These are phyloP conservation scores for Polytrichum formosum DNA, from an alignment of 225 moss, liverwort and hornwort genomes.

Conservation along the genomic window DNA sequence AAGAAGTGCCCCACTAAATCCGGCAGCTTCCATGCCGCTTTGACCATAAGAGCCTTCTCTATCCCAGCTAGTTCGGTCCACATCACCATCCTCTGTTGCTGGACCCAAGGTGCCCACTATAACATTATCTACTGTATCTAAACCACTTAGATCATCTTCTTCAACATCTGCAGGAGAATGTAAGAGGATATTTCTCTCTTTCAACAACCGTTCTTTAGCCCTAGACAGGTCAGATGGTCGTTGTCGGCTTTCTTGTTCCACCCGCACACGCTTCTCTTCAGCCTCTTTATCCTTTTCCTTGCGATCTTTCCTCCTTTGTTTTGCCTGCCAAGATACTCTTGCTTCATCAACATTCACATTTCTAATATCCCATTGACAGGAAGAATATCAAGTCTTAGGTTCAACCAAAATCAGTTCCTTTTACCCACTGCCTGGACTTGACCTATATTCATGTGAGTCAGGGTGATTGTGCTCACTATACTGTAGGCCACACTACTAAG, in stretches of 20 bases:
- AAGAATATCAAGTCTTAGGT: no score
- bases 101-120: slow-evolving; percentile 77
- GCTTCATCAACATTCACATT: no score
- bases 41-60: slow-evolving; percentile 79
- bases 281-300: slow-evolving; percentile 98
- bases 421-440: no score
- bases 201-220: slow-evolving; percentile 53
- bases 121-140: slow-evolving; percentile 80
- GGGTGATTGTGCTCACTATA: no score
- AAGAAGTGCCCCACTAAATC: slow-evolving; percentile 80
- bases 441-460: no score
- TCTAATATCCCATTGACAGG: no score
- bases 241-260: slow-evolving; percentile 82
- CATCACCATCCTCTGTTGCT: slow-evolving; percentile 81
- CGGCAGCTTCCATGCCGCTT: slow-evolving; percentile 90
- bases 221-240: slow-evolving; percentile 55
- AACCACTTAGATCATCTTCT: slow-evolving; percentile 80
- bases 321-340: slow-evolving; percentile 48
- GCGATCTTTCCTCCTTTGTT: slow-evolving; percentile 96
- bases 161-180: slow-evolving; percentile 60
- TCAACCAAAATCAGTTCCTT: no score
- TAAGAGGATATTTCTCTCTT: slow-evolving; percentile 58
- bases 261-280: slow-evolving; percentile 76
- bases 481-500: no score
- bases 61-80: slow-evolving; percentile 83